Percentiles rank a stretch among this genome's conserved stretches.
phyloP scores from a whole-genome alignment of 495 filamentous ascomycete genomes.

The Saxophila tyrrhenica region DNA sequence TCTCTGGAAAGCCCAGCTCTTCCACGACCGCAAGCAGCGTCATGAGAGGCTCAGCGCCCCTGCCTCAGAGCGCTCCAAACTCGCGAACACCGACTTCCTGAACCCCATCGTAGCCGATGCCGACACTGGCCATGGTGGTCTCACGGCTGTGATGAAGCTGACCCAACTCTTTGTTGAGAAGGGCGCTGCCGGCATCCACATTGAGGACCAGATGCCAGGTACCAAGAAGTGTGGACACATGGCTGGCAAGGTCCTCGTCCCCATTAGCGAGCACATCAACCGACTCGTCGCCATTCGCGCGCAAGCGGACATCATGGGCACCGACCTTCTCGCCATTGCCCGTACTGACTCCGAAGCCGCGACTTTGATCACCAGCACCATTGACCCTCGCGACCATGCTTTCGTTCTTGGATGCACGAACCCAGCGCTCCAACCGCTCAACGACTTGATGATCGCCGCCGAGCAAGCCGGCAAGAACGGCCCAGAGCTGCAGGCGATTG shows the following conservation, averaged over 20 bases:
- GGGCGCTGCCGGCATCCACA: slow-evolving; percentile 94
- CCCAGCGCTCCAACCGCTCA: slow-evolving; percentile 67
- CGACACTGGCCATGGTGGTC: slow-evolving; percentile 91
- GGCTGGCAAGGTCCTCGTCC: slow-evolving; percentile 96
- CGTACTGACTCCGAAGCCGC: slow-evolving; percentile 96
- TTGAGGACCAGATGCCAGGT: slow-evolving; percentile 95
- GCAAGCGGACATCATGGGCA: slow-evolving; percentile 97
- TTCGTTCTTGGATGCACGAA: slow-evolving; percentile 92
- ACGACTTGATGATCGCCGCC: slow-evolving; percentile 81
- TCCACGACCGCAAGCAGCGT: slow-evolving; percentile 98
- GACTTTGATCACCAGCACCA: slow-evolving; percentile 91
- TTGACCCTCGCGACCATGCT: slow-evolving; percentile 84
- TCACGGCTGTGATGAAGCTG: slow-evolving; percentile 98
- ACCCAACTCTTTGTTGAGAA: slow-evolving; percentile 97
- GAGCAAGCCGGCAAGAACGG: slow-evolving; percentile 75
- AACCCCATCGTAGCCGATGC: slow-evolving; percentile 95
- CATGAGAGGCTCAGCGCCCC: slow-evolving; percentile 81
- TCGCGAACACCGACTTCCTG: slow-evolving; percentile 85
- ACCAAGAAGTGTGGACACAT: slow-evolving; percentile 99
- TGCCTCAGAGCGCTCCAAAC: slow-evolving; percentile 55
- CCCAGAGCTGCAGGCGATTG: slow-evolving; percentile 74
- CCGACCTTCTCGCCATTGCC: slow-evolving; percentile 79
- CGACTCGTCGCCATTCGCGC: slow-evolving; percentile 91
- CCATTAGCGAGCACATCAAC: slow-evolving; percentile 97
- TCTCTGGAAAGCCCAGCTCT: slow-evolving; percentile 94